Base-by-base conservation (phyloP, 2,329 filamentous ascomycete species). In the Zymoseptoria passerinii region DNA sequence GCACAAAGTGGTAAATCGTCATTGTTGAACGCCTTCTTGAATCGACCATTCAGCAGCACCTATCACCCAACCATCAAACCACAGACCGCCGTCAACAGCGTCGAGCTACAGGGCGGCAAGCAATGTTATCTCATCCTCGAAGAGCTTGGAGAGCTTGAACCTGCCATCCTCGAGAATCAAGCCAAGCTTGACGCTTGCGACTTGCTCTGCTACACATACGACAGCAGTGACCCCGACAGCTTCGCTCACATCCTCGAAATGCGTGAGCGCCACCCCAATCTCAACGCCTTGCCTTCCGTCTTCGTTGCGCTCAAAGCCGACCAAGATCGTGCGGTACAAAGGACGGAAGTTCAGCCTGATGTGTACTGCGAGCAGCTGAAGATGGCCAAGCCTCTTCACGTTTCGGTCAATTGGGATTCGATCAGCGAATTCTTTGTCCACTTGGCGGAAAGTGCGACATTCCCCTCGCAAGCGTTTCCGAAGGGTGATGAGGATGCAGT, bases 111-210 rank as follows among this genome's bases (percentile, higher is more conserved):
- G 51, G 94, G 94, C 8, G 94, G 94, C 54, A 96, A 95, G 72
- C 94, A 99, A 75, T 95, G 92, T 73, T 97, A 99, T 71, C 81
- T 99, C 35, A 97, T 99, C 59, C 80, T 97, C 23, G 90, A 96
- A 69, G 94, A 99, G 74, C 85, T 97, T 0, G 94, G 94, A 35
- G 91, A 97, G 73, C 80, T 96, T n/a, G 94, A 97, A 73, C 88
- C 90, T 0, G 94, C 94, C 10, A 91, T 97, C 56, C 79, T 99
- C 2, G 94, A 97, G 58, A 99, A 99, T 70, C 85, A 87, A 69
- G 83, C 85, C 50, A 96, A 95, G 74, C 80, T 99, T 13, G 90
- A 96, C 68, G 86, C 91, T 5, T 97, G 92, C 74, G 94, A 99
- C 73, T 81, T 99, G 23, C 82, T 99, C 51, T 95, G 92, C 74